Evolutionary conservation across 2,329 filamentous ascomycete species (phyloP).

Genomic region (Sporothrix curviconia): DNA sequence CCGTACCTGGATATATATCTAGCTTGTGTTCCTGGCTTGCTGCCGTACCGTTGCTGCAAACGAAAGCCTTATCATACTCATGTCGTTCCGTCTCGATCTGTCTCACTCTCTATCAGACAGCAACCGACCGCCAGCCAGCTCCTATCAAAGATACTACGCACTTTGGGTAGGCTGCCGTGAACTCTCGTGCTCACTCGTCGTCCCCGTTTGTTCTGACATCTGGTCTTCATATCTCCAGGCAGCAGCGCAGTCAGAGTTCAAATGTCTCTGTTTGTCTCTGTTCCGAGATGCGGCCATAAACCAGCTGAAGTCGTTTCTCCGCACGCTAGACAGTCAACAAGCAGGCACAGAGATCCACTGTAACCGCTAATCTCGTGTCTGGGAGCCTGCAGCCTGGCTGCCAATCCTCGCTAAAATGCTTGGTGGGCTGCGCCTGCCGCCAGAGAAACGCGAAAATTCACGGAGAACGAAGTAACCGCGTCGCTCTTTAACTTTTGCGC

Average conservation of each 20-base stretch:
- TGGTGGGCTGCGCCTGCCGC: background rate
- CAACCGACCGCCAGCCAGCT: background rate
- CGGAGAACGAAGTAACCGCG: slow-evolving; percentile 2
- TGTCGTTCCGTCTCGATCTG: background rate
- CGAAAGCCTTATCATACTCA: background rate
- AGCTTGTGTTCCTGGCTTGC: background rate
- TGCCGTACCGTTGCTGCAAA: background rate
- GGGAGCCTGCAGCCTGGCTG: background rate
- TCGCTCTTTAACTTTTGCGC: slow-evolving; percentile 8
- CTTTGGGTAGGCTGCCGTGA: too few species aligned
- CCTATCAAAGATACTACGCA: too few species aligned
- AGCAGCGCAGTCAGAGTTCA: background rate
- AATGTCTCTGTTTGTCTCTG: background rate
- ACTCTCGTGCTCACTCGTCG: too few species aligned
- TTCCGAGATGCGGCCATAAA: background rate
- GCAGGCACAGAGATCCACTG: background rate
- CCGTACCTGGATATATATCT: too few species aligned
- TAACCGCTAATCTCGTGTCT: background rate
- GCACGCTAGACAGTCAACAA: background rate
- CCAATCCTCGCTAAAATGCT: too few species aligned
- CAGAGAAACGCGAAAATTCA: slow-evolving; percentile 19
- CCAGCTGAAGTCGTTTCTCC: background rate
- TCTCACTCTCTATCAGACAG: background rate
- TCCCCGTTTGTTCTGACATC: too few species aligned
- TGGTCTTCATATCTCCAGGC: background rate